phyloP scores from a whole-genome alignment of 441 rosid species.

The Macaranga tanarius region DNA sequence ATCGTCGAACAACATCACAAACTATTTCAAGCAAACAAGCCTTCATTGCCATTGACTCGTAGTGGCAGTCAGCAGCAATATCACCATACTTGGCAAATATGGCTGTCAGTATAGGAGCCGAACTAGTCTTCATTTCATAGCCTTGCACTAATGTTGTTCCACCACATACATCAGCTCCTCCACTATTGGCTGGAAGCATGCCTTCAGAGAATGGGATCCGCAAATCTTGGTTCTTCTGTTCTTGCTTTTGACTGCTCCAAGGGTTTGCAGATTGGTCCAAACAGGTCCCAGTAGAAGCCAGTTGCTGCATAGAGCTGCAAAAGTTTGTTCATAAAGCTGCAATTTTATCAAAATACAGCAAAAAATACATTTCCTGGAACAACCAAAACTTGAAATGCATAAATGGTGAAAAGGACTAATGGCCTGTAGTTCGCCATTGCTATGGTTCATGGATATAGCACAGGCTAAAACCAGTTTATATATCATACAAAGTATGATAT shows the following conservation, averaged over 20 bases:
- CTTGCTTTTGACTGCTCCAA: background rate
- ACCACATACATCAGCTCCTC: background rate
- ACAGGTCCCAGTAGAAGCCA: background rate
- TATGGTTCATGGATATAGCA: background rate
- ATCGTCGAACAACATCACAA: conserved; percentile 17
- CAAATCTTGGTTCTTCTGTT: background rate
- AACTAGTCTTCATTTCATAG: conserved; percentile 22
- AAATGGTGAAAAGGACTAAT: background rate
- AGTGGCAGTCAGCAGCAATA: conserved; percentile 16
- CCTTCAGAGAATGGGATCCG: conserved; percentile 10
- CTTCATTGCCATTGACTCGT: background rate
- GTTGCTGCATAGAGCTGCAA: conserved; percentile 18
- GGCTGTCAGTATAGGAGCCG: conserved; percentile 19
- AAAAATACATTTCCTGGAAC: background rate
- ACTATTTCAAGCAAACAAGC: conserved; percentile 22
- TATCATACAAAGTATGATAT: background rate
- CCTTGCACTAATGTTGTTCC: conserved; percentile 20
- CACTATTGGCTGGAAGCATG: background rate
- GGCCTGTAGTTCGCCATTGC: background rate
- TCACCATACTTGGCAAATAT: conserved; percentile 26
- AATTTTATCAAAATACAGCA: background rate
- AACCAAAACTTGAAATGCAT: background rate
- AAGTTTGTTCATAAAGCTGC: conserved; percentile 3
- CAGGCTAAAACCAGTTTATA: background rate
- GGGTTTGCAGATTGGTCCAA: background rate